Evolutionary conservation across 2,329 filamentous ascomycete genomes (phyloP), one percentile per base, ranked within the genome.

Genomic region (Aureobasidium sp.): DNA sequence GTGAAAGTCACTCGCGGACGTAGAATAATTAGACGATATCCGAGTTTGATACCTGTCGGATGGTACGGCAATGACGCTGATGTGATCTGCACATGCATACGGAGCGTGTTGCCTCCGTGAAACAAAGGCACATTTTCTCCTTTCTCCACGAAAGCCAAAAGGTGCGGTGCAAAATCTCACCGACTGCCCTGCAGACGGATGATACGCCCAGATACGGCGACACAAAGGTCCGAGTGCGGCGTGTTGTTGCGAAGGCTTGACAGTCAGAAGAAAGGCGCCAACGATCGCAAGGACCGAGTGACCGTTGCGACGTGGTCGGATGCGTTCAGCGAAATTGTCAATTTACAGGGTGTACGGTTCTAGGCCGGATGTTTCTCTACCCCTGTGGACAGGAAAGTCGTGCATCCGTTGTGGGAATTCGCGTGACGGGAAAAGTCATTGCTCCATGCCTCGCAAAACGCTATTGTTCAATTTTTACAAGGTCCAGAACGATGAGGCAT

Each of bases 51-150:
- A 19, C 16, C 30, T 27, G 35, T 17, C 44, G 44, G 44, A 16
- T 35, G 34, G n/a, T 39, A 16, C 45, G 45, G 45, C 45, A 49
- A 37, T 39, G 45, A 49, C 45, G 45, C 45, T 49, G 34, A 49
- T 38, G 45, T 49, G 45, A 49, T 49, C 45, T 48, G 16, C 34
- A 29, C 14, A 22, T 49, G 45, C 45, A 22, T 49, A 39, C 45
- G 45, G 45, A 49, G 24, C 3, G 10, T 16, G 25, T 12, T 38
- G 22, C n/a, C 17, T 49, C 44, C 44, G 44, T 37, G 44, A 48
- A 37, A 48, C 32, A 27, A 17, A 27, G 21, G 21, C 12, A 17
- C 22, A 5, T 48, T 48, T 27, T 22, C 44, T 45, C 44, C 16
- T 27, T 29, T 21, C 34, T 39, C 45, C 45, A 39, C 24, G 30